Evolutionary conservation across 345 rosid species (phyloP).

Genomic region (Populus ilicifolia): DNA sequence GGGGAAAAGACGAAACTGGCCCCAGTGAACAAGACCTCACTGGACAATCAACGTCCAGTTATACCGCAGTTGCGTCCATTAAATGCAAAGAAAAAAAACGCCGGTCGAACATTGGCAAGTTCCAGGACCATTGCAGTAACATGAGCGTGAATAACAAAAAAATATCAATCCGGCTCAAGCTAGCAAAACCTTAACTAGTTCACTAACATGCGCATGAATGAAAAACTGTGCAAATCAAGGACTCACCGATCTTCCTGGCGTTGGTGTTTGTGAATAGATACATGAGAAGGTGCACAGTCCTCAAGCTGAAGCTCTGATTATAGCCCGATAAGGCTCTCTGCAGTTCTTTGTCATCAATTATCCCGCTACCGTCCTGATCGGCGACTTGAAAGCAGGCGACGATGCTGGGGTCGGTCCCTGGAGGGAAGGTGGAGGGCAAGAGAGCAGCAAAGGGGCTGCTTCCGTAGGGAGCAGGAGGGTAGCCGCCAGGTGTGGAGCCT

Average conservation of each 20-base stretch:
- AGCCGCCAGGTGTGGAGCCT: constrained; percentile 30
- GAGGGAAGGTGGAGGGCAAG: constrained; percentile 74
- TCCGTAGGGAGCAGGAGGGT: constrained; percentile 42
- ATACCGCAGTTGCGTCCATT: neutral
- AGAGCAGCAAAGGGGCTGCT: constrained; percentile 70
- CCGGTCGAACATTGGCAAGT: neutral
- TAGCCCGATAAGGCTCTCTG: constrained; percentile 80
- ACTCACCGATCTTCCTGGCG: constrained; percentile 67
- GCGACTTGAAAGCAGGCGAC: constrained; percentile 78
- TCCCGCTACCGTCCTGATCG: constrained; percentile 82
- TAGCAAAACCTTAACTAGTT: neutral
- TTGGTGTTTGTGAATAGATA: constrained; percentile 75
- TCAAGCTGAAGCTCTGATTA: constrained; percentile 77
- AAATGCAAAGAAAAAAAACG: neutral
- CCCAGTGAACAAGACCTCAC: neutral
- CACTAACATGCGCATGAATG: neutral
- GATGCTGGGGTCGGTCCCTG: constrained; percentile 80
- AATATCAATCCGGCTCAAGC: neutral
- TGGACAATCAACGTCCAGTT: neutral
- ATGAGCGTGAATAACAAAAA: neutral
- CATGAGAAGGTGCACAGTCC: constrained; percentile 86
- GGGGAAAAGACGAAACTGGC: neutral
- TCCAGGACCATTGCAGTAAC: neutral
- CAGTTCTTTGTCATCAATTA: constrained; percentile 83
- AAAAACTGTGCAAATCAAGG: neutral